phyloP scores from a whole-genome alignment of 2,329 filamentous ascomycete species.

The Aspergillus sp. region DNA sequence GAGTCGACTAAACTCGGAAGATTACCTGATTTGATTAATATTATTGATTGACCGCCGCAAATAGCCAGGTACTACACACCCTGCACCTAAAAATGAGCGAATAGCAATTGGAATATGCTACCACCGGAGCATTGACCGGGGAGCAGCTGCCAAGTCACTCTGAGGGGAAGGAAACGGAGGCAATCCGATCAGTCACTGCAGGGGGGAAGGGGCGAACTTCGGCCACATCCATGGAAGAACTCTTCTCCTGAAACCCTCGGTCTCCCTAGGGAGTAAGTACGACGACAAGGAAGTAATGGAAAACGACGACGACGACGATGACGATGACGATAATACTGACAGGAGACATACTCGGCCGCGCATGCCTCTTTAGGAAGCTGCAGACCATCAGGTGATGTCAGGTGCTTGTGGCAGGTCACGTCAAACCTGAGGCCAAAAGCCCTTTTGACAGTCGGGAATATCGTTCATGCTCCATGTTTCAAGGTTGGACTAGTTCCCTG shows the following conservation, averaged over 20 bases:
- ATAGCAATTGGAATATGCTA: not conserved
- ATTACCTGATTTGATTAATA: slow-evolving; percentile 5
- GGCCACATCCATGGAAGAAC: not conserved
- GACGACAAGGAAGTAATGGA: not conserved
- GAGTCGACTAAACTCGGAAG: slow-evolving; percentile 2
- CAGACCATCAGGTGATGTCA: not conserved
- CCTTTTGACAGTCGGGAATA: not conserved
- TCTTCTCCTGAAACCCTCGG: not conserved
- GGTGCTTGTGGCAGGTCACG: not conserved
- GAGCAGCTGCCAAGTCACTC: not conserved
- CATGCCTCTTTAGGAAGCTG: not conserved
- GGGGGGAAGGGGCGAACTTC: not conserved
- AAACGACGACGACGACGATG: not conserved
- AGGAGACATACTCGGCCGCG: not conserved
- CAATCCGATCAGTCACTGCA: not conserved
- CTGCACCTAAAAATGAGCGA: slow-evolving; percentile 7
- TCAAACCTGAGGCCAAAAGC: not conserved
- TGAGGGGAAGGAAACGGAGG: not conserved
- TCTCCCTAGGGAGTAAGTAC: not conserved
- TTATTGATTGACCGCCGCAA: slow-evolving; percentile 4
- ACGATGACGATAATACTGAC: not conserved
- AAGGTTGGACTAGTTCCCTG: not conserved
- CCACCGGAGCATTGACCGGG: not conserved
- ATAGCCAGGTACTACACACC: not conserved
- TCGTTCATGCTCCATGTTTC: slow-evolving; percentile 2